phyloP scores from a whole-genome alignment of 75 land plant genomes.

The Chamaecyparis obtusa region DNA sequence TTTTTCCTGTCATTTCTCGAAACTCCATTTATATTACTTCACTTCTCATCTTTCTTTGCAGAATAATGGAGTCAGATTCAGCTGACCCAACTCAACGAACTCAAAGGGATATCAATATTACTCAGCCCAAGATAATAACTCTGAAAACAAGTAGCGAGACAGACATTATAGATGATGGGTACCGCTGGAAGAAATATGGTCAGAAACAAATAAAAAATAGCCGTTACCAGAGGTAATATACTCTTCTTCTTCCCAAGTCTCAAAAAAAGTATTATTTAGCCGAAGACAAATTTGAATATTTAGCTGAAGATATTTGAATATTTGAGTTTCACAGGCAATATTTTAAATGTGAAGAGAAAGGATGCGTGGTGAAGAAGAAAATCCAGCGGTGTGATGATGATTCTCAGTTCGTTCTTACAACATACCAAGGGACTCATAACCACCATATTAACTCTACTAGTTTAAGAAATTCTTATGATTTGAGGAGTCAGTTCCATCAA shows the following conservation, averaged over 20 bases:
- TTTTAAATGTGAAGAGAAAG: constrained; percentile 41
- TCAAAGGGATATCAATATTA: not conserved
- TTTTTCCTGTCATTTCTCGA: no score
- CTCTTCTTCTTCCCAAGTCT: not conserved
- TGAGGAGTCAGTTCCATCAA: not conserved
- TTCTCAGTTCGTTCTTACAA: constrained; percentile 58
- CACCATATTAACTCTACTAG: constrained; percentile 5
- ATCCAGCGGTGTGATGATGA: constrained; percentile 52
- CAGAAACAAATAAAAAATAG: constrained; percentile 26
- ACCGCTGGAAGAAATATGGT: constrained; percentile 35
- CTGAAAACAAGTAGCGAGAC: constrained; percentile 13
- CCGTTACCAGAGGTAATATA: constrained; percentile 17
- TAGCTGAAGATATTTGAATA: not conserved
- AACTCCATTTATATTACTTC: no score
- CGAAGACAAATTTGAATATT: no score
- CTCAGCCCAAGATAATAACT: not conserved
- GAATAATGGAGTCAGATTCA: not conserved
- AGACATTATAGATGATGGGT: constrained; percentile 30
- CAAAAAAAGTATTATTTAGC: not conserved
- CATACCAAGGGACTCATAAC: constrained; percentile 65
- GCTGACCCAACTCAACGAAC: not conserved
- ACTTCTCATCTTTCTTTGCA: not conserved
- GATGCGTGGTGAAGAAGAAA: constrained; percentile 70
- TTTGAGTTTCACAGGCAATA: constrained; percentile 34
- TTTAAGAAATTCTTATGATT: not conserved